Evolutionary conservation across 371 early-diverging fungal genomes (phyloP), one percentile per base, ranked within the genome.

Genomic region (Mortierella sp.): DNA sequence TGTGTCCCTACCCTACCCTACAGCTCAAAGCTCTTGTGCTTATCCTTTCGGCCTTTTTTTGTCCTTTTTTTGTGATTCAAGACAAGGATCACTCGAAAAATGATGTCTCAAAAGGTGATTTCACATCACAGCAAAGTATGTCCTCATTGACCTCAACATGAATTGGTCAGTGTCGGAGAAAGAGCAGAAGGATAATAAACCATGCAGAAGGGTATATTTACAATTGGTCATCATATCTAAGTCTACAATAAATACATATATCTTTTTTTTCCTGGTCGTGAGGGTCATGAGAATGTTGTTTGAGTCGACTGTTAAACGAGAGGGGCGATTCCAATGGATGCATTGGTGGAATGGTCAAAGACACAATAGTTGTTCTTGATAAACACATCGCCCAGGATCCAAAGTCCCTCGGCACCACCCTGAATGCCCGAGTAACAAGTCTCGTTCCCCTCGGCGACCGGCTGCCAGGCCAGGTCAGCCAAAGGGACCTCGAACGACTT

Each of bases 331-430:
- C 77, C 77, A 29, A 77, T 72, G 35, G 72, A 51, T 14, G 75
- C 38, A 12, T 35, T 2, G 24, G 51, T 6, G 3, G 54, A 73
- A 18, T 84, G 84, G 32, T 89, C 77, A 63, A 89, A 89, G 14
- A 89, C 83, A 48, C 79, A 79, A 48, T 89, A 89, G 74, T 84
- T 81, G 70, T 88, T 83, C 83, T 88, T 88, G 68, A 89, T 71
- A 49, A 89, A 89, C 24, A 82, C 78, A 55, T 88, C 88, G 10
- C 89, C 89, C 29, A 89, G 70, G 58, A 89, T 86, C 75, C 75
- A 75, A 16, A 75, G 32, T 3, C 60, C 46, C 7, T 56, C 74
- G 38, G 24, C 55, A 32, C 74, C 74, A 35, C 43, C 60, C 35
- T 75, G 75, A 27, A 75, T 4, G 21, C 75, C 75, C 6, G 75